These are phyloP conservation scores for Vanderwaltozyma tropicalis DNA, from an alignment of 805 yeast genomes.

Conservation along the genomic window DNA sequence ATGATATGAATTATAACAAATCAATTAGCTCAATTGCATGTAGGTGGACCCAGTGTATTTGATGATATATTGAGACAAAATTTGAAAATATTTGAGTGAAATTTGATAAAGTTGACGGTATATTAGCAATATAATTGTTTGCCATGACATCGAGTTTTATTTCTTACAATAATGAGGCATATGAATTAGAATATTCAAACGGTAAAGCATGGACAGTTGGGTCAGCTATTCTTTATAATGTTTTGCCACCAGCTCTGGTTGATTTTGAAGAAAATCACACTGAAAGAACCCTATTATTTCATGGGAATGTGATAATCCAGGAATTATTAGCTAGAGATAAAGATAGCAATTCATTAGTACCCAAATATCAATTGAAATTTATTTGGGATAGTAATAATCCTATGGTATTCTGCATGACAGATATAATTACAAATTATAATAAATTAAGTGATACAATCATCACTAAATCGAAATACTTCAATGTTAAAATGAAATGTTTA, in stretches of 20 bases:
- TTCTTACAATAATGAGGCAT: neutral
- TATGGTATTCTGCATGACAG: conserved; percentile 8
- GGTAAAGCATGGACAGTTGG: conserved; percentile 7
- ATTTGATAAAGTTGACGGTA: too few species aligned
- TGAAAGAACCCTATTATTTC: conserved; percentile 9
- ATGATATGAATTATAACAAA: too few species aligned
- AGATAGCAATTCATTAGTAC: conserved; percentile 6
- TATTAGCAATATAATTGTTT: too few species aligned
- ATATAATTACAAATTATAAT: conserved; percentile 10
- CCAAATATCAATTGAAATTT: conserved; percentile 14
- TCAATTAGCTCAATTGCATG: too few species aligned
- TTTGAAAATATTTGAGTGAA: too few species aligned
- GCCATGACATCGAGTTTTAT: too few species aligned
- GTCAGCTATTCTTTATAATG: conserved; percentile 12
- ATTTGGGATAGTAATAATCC: neutral
- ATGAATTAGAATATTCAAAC: neutral
- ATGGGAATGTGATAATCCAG: conserved; percentile 13
- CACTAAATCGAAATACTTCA: conserved; percentile 7
- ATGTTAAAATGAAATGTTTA: conserved; percentile 13
- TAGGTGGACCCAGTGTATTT: too few species aligned
- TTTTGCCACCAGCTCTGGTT: conserved; percentile 11
- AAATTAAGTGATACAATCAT: conserved; percentile 10
- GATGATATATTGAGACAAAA: too few species aligned
- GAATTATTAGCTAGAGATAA: conserved; percentile 8
- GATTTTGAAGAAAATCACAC: conserved; percentile 3